Evolutionary conservation across 495 filamentous ascomycete genomes (phyloP).

Genomic region (Evansstolkia leycettana): DNA sequence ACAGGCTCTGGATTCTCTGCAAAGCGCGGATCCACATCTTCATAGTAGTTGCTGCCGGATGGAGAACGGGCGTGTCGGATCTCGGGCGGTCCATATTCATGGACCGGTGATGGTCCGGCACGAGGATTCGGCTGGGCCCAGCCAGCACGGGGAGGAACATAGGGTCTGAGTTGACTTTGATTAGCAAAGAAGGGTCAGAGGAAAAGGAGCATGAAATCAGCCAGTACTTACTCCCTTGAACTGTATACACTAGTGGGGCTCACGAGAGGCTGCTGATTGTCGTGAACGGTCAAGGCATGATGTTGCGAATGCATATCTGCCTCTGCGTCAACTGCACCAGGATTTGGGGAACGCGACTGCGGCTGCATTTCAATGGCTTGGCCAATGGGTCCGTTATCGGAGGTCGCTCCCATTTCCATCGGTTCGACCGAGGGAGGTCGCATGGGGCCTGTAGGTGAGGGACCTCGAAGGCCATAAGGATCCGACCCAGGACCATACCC

Average conservation of each 20-base stretch:
- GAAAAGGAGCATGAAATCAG: slow-evolving; percentile 1
- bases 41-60: slow-evolving; percentile 59
- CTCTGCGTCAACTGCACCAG: too few relatives aligned
- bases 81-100: slow-evolving; percentile 4
- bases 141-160: slow-evolving; percentile 48
- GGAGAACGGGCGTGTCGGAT: slow-evolving; percentile 26
- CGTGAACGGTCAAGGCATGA: slow-evolving; percentile 22
- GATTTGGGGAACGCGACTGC: slow-evolving; percentile 13
- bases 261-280: slow-evolving; percentile 20
- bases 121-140: slow-evolving; percentile 22
- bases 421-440: slow-evolving; percentile 47
- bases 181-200: slow-evolving; percentile 19
- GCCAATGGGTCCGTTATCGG: slow-evolving; percentile 40
- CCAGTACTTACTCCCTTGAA: slow-evolving; percentile 55
- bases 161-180: slow-evolving; percentile 32
- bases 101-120: neutral
- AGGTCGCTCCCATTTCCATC: slow-evolving; percentile 37
- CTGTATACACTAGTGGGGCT: slow-evolving; percentile 60
- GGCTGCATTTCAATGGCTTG: slow-evolving; percentile 77
- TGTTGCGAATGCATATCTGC: slow-evolving; percentile 26
- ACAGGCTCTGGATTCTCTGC: slow-evolving; percentile 31
- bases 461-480: slow-evolving; percentile 16
- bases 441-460: slow-evolving; percentile 14
- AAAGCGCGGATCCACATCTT: slow-evolving; percentile 90
- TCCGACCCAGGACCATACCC: slow-evolving; percentile 15